Evolutionary conservation across 192 early-diverging fungal species (phyloP), one percentile per base, ranked within the genome.

Genomic region (Cladochytrium replicatum): DNA sequence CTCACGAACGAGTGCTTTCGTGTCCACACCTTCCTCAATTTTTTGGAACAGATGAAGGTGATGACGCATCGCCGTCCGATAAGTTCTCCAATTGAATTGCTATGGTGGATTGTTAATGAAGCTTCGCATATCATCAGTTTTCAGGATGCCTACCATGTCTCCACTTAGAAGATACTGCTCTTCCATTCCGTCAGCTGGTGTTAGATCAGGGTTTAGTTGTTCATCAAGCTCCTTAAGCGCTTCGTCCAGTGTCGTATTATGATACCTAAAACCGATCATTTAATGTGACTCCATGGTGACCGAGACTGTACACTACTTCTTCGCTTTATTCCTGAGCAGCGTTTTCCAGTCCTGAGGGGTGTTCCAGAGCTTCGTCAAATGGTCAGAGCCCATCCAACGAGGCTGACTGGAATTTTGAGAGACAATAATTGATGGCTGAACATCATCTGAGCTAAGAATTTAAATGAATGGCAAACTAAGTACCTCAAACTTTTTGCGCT

Each of bases 21-120:
- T n/a, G n/a, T n/a, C n/a, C n/a, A n/a, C n/a, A n/a, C n/a, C n/a
- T n/a, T n/a, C n/a, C n/a, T n/a, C n/a, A n/a, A n/a, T 52, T 27
- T 64, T 56, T 26, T 55, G 52, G 29, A 72, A 78, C 23, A 78
- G 50, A 47, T 66, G 54, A 13, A 78, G 22, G 41, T 78, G 67
- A 22, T 66, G 46, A 19, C 40, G 43, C 9, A 66, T 22, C 3
- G 68, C 75, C 0, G 63, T 55, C 5, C 75, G 69, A 31, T 73
- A 69, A 9, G 50, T 55, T 11, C 71, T 64, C 75, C 75, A 78
- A 40, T 38, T 63, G 42, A 47, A 63, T 44, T 42, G 22, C 61
- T 68, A 32, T 6, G 29, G 25, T 3, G 27, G 21, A 6, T 24
- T 31, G 38, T 5, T 30, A 4, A 6, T 29, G 1, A 47, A 11